A percentile compares a stretch with the other conserved stretches of the same genome.
Conservation (phyloP, 169 alveolate species). For the Plasmodium adleri region DNA sequence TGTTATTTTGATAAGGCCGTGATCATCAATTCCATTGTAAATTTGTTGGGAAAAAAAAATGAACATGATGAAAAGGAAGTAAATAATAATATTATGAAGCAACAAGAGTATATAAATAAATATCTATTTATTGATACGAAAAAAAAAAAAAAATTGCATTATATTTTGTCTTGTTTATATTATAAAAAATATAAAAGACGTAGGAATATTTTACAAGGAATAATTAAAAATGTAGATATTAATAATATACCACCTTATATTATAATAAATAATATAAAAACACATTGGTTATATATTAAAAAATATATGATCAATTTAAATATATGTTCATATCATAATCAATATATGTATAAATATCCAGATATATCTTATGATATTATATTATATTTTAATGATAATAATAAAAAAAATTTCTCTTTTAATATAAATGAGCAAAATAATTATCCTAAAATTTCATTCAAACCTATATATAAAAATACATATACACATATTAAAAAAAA, state of each 20-base stretch:
- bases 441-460: not conserved
- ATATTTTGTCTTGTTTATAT: not conserved
- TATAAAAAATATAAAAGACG: conserved; percentile 12
- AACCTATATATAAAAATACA: not conserved
- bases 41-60: conserved; percentile 22
- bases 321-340: conserved; percentile 48
- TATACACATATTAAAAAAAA: not conserved
- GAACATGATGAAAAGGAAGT: not conserved
- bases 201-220: conserved; percentile 13
- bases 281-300: conserved; percentile 49
- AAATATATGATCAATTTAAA: conserved; percentile 14
- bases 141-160: not conserved
- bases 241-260: conserved; percentile 43
- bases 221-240: conserved; percentile 24
- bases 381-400: conserved; percentile 20
- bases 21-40: conserved; percentile 29
- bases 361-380: conserved; percentile 20
- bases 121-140: not conserved
- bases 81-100: not conserved
- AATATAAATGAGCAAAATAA: no score
- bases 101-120: not conserved
- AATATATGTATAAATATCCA: conserved; percentile 31
- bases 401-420: not conserved
- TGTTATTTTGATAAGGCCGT: conserved; percentile 31
- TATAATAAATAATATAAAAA: conserved; percentile 35